Conservation (phyloP, 305 asterid species). For the Rubia balearica region DNA sequence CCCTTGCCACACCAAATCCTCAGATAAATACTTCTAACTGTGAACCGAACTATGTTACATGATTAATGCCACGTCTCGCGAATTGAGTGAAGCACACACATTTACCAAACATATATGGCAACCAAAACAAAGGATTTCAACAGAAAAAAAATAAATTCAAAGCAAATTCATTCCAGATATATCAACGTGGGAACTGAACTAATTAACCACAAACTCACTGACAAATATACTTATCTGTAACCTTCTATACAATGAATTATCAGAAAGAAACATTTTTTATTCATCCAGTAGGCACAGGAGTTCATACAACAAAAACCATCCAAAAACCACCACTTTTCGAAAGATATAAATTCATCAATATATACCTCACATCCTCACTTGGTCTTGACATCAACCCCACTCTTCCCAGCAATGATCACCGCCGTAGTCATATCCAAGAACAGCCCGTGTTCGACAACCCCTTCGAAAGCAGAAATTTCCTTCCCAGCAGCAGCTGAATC, state of each 20-base stretch:
- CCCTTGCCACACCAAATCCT: not conserved
- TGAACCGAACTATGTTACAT: not conserved
- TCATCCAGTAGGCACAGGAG: not conserved
- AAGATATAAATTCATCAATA: not conserved
- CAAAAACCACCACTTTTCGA: not conserved
- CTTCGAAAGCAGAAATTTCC: conserved; percentile 63
- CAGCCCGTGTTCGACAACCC: conserved; percentile 88
- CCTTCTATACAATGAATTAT: conserved; percentile 1
- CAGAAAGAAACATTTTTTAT: conserved; percentile 6
- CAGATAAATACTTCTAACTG: not conserved
- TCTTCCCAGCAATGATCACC: conserved; percentile 65
- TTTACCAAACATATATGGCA: not conserved
- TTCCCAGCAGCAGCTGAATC: conserved; percentile 61
- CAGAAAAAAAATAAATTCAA: not conserved
- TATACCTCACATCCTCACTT: conserved; percentile 32
- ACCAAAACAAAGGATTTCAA: not conserved
- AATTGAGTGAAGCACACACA: not conserved
- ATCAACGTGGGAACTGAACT: not conserved
- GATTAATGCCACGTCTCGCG: not conserved
- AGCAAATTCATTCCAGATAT: not conserved
- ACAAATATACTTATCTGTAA: not conserved
- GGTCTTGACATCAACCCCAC: conserved; percentile 54
- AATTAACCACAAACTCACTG: not conserved
- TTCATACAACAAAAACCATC: not conserved
- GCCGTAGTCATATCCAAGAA: conserved; percentile 77